These are phyloP conservation scores for Tylopilus orsonianus DNA, from an alignment of 1,284 basidiomycete species.

Conservation along the genomic window DNA sequence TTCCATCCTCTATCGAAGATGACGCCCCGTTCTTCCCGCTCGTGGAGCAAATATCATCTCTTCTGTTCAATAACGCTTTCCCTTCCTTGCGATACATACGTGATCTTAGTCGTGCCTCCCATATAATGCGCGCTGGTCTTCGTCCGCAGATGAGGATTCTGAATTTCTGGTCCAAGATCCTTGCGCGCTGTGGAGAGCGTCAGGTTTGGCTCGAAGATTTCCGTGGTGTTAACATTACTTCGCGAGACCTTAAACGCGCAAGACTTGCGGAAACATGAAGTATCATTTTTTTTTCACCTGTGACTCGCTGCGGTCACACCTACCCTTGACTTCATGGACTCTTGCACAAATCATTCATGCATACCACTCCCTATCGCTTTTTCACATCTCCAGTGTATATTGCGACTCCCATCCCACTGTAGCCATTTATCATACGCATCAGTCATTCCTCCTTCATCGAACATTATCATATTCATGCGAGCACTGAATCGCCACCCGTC, in stretches of 20 bases:
- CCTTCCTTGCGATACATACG: constrained; percentile 60
- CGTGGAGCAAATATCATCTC: constrained; percentile 58
- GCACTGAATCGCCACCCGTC: constrained; percentile 2
- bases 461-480: constrained; percentile 2
- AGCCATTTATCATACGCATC: constrained; percentile 34
- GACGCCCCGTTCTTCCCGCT: constrained; percentile 62
- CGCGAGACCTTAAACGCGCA: constrained; percentile 33
- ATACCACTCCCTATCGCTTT: constrained; percentile 12
- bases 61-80: constrained; percentile 60
- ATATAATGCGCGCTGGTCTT: constrained; percentile 31
- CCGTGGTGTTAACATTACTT: constrained; percentile 33
- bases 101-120: constrained; percentile 46
- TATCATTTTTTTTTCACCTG: not conserved
- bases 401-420: constrained; percentile 29
- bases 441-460: constrained; percentile 7
- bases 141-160: constrained; percentile 29
- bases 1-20: constrained; percentile 32
- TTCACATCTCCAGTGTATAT: constrained; percentile 29
- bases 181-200: constrained; percentile 32
- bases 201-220: constrained; percentile 35
- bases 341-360: constrained; percentile 19
- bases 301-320: not conserved
- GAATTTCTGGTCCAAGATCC: constrained; percentile 37
- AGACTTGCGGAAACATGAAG: constrained; percentile 25
- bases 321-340: constrained; percentile 2